phyloP scores from a whole-genome alignment of 2,329 filamentous ascomycete species.

The Phyllosticta citribraziliensis region DNA sequence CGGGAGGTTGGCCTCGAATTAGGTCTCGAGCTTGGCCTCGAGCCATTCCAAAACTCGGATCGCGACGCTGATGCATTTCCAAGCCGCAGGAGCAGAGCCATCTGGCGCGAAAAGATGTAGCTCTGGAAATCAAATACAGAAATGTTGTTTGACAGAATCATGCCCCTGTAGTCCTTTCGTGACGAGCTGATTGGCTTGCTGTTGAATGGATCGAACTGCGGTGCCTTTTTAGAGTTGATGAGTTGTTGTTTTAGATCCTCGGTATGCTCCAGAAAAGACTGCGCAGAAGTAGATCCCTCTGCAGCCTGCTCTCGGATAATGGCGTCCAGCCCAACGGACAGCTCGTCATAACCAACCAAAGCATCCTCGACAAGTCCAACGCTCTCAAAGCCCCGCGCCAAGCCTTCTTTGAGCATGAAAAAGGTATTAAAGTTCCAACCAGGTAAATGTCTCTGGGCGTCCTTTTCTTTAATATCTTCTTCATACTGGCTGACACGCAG shows the following conservation, averaged over 20 bases:
- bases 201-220: constrained; percentile 10
- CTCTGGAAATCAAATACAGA: constrained; percentile 92
- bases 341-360: constrained; percentile 86
- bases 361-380: constrained; percentile 94
- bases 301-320: constrained; percentile 65
- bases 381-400: constrained; percentile 90
- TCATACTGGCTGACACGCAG: constrained; percentile 87
- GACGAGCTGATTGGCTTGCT: constrained; percentile 27
- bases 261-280: constrained; percentile 63
- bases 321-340: constrained; percentile 75
- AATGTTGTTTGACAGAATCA: constrained; percentile 90
- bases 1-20: constrained; percentile 8
- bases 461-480: constrained; percentile 91
- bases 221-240: constrained; percentile 2
- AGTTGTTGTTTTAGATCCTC: constrained; percentile 56
- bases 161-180: constrained; percentile 74
- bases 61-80: constrained; percentile 52
- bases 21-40: constrained; percentile 25
- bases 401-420: constrained; percentile 91
- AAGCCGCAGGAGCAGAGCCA: constrained; percentile 69
- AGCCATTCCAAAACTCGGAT: constrained; percentile 22
- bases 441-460: constrained; percentile 73
- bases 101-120: constrained; percentile 86
- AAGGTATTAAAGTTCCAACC: constrained; percentile 99
- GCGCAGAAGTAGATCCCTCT: constrained; percentile 53